Evolutionary conservation across 106 monocot genomes (phyloP), one percentile per base, ranked within the genome.

Genomic region (Dendrobium huoshanense): DNA sequence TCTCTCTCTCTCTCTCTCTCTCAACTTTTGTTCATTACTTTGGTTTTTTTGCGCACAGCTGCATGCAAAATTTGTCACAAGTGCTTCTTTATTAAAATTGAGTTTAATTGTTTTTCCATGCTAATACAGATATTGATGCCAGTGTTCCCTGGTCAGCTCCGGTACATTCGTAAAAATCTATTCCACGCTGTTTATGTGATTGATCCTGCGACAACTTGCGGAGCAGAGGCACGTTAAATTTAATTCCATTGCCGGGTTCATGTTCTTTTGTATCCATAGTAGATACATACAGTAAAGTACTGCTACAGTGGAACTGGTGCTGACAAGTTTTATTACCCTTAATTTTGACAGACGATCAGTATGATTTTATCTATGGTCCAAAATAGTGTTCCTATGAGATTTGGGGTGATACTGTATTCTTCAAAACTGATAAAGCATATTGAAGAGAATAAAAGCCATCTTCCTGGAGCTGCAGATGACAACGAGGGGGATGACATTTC

Each of bases 121-220:
- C 3, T 83, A 49, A 70, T 87, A 74, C 82, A 99, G 98, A 84
- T 99, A 73, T 88, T 99, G 79, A 95, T 95, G 94, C 98, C 93
- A 13, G 91, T 91, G 49, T 99, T 91, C 81, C 98, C 98, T 78
- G 98, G 98, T 75, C 95, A 95, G 83, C 88, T 95, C 81, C 92
- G 88, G 10, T 95, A 99, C 84, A 95, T 99, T 44, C 92, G 95
- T n/a, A 99, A 99, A 90, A 99, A 99, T 81, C 51, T 99, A 78
- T 99, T 89, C 77, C 88, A 95, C 88, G 89, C 95, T 83, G 91
- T 99, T 87, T 91, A 95, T 93, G 84, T 95, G 77, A 82, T 99
- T 78, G 95, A 99, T 87, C 98, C 98, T 67, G 89, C 91, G 73
- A 91, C 93, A 51, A 15, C 24, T 49, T 99, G 94, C 83, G 98